Conservation (phyloP, 495 filamentous ascomycete genomes). For the Neurospora tetrasperma region DNA sequence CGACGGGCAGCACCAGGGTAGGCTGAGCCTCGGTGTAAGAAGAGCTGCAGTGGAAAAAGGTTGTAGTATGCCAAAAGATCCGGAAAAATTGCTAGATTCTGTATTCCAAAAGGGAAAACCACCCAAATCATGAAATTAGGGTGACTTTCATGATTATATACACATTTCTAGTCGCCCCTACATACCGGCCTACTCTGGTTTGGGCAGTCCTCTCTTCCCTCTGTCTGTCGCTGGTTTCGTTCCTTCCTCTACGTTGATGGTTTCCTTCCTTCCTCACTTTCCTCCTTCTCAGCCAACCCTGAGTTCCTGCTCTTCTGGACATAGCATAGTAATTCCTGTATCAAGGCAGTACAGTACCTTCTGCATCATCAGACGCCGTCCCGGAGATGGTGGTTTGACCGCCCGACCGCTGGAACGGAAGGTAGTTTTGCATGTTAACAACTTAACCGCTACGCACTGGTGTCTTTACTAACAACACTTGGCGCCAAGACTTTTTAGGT, state of each 20-base stretch:
- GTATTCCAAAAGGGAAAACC: too few relatives aligned
- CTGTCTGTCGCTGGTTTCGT: background rate
- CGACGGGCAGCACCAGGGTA: background rate
- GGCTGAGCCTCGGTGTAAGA: background rate
- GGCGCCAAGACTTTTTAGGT: background rate
- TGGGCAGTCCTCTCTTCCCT: background rate
- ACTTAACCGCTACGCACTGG: background rate
- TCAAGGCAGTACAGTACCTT: background rate
- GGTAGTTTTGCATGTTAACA: background rate
- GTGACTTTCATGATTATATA: too few relatives aligned
- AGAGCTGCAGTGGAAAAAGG: background rate
- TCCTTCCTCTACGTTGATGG: background rate
- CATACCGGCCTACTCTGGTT: background rate
- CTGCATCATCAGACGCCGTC: too few relatives aligned
- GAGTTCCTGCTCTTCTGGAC: too few relatives aligned
- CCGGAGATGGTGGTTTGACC: background rate
- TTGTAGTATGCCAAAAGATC: background rate
- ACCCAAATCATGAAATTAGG: too few relatives aligned
- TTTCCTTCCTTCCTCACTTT: background rate
- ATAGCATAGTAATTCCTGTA: background rate
- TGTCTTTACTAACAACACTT: background rate
- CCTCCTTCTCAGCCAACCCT: background rate
- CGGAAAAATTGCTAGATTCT: background rate
- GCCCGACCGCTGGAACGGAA: background rate
- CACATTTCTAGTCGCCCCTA: background rate